Conservation (phyloP, 805 yeast species). For the Priceomyces carsonii region DNA sequence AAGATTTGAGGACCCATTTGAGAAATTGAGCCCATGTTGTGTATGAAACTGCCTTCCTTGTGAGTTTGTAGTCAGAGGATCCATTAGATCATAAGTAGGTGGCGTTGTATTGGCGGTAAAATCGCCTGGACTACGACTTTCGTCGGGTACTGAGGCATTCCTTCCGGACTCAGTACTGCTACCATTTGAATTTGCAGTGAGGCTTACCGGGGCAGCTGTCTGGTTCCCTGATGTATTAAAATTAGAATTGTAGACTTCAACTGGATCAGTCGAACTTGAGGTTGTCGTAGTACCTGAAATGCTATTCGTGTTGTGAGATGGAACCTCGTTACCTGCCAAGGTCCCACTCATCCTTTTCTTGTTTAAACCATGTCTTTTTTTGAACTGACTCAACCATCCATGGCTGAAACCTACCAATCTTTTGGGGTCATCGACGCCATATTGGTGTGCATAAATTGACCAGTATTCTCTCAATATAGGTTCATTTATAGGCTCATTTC, state of each 20-base stretch:
- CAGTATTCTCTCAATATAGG: constrained; percentile 58
- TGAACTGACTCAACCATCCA: constrained; percentile 65
- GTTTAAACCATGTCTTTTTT: constrained; percentile 54
- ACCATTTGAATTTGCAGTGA: constrained; percentile 5
- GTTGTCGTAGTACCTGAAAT: constrained; percentile 3
- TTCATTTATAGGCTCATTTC: constrained; percentile 52
- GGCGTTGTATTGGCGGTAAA: constrained; percentile 8
- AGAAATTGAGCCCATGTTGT: constrained; percentile 25
- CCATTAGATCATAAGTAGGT: constrained; percentile 21
- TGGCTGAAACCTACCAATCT: constrained; percentile 55
- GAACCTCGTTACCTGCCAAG: constrained; percentile 7
- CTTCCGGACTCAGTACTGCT: constrained; percentile 1
- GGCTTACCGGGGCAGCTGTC: constrained; percentile 5
- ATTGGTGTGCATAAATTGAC: constrained; percentile 54
- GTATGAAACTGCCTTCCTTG: constrained; percentile 26
- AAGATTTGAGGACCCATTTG: constrained; percentile 15
- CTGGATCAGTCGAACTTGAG: constrained; percentile 6
- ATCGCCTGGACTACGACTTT: constrained; percentile 8
- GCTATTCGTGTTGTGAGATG: constrained; percentile 5
- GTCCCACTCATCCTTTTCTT: constrained; percentile 28
- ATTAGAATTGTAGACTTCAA: constrained; percentile 18
- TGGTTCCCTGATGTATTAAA: constrained; percentile 11
- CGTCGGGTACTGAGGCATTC: constrained; percentile 7
- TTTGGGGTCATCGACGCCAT: constrained; percentile 62
- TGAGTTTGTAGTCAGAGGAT: constrained; percentile 14